Conservation (phyloP, 2,329 filamentous ascomycete genomes). For the Fusarium sp. region DNA sequence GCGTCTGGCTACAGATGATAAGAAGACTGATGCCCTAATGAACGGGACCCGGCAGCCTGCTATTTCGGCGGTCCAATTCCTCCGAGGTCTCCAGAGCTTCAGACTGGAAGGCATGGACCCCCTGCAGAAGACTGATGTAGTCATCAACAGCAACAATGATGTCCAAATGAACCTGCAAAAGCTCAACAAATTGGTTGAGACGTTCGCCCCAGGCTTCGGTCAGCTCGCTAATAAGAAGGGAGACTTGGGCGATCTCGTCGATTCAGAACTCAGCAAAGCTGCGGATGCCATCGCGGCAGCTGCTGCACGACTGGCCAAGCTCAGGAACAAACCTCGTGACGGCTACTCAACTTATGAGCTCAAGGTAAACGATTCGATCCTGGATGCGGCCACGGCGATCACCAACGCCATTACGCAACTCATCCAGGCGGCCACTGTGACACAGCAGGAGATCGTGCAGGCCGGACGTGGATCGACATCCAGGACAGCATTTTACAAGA, state of each 20-base stretch:
- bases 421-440: constrained; percentile 92
- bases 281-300: constrained; percentile 96
- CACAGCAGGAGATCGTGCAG: constrained; percentile 96
- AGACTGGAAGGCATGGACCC: constrained; percentile 90
- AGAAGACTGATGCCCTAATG: constrained; percentile 88
- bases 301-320: constrained; percentile 86
- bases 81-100: constrained; percentile 94
- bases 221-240: constrained; percentile 84
- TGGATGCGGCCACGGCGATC: constrained; percentile 92
- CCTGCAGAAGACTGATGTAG: constrained; percentile 93
- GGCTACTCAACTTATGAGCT: constrained; percentile 96
- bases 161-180: constrained; percentile 94
- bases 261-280: constrained; percentile 90
- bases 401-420: constrained; percentile 93
- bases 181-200: constrained; percentile 91
- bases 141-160: constrained; percentile 97
- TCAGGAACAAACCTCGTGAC: constrained; percentile 96
- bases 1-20: constrained; percentile 93
- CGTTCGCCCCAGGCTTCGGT: constrained; percentile 87
- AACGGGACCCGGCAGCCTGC: constrained; percentile 86
- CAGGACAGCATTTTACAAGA: constrained; percentile 97
- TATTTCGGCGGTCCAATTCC: constrained; percentile 90
- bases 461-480: constrained; percentile 90
- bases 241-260: constrained; percentile 92
- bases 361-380: constrained; percentile 93